Conservation (phyloP, 306 rosid genomes). For the Citrullus mucosospermus region DNA sequence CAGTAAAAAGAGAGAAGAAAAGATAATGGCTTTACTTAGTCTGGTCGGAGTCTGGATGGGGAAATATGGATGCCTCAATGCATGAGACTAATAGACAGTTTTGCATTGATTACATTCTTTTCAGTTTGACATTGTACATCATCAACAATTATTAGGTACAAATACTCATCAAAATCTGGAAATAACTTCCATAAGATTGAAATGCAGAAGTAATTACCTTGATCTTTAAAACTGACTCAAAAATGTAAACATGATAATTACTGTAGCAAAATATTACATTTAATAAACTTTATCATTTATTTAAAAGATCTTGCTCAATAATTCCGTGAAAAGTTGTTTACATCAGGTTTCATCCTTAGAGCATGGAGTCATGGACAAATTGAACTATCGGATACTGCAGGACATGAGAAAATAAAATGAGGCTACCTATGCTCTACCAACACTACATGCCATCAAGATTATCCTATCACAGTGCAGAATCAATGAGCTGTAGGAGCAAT, state of each 20-base stretch:
- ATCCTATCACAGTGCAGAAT: neutral
- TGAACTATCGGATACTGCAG: neutral
- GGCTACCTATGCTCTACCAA: neutral
- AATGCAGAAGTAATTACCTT: neutral
- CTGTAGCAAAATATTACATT: neutral
- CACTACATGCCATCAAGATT: neutral
- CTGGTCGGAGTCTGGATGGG: neutral
- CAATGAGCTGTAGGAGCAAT: neutral
- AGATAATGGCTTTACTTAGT: constrained; percentile 8
- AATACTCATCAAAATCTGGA: neutral
- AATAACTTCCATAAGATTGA: neutral
- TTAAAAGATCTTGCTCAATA: neutral
- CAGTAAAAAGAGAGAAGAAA: constrained; percentile 6
- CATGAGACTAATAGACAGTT: neutral
- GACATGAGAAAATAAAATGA: neutral
- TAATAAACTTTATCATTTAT: neutral
- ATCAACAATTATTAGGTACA: neutral
- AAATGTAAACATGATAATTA: neutral
- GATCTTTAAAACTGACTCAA: neutral
- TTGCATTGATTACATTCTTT: neutral
- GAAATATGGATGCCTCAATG: neutral
- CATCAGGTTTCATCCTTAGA: neutral
- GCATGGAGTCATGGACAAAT: neutral
- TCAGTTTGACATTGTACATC: neutral
- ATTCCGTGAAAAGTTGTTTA: neutral